A percentile compares a stretch with the other conserved stretches of the same genome.
Evolutionary conservation across 2,329 filamentous ascomycete species (phyloP).

Genomic region (Beauveria pseudobassiana): DNA sequence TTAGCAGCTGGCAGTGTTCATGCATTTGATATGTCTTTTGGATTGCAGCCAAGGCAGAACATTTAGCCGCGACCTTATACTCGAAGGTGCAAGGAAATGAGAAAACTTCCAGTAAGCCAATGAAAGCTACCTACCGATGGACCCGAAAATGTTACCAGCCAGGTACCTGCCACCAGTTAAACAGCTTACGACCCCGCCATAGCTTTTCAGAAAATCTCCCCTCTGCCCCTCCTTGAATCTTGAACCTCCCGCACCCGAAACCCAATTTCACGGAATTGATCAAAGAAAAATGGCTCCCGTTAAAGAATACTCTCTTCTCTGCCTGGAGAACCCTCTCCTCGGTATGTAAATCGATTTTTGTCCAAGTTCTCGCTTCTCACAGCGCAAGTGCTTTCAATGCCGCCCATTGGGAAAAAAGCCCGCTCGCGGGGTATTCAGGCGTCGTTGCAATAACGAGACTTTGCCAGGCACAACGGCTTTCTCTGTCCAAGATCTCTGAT

Average conservation of each 20-base stretch:
- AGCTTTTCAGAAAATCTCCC: constrained; percentile 9
- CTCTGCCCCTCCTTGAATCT: constrained; percentile 14
- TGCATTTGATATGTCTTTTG: too few relatives aligned
- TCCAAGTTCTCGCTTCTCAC: constrained; percentile 3
- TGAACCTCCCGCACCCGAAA: constrained; percentile 6
- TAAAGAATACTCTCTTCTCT: constrained; percentile 83
- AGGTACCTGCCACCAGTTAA: not conserved
- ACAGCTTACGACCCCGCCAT: constrained; percentile 9
- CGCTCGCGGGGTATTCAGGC: not conserved
- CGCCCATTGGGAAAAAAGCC: not conserved
- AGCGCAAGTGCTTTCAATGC: not conserved
- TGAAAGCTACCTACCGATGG: not conserved
- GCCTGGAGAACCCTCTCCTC: constrained; percentile 94
- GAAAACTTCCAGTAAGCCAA: not conserved
- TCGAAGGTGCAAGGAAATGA: not conserved
- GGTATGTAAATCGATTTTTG: constrained; percentile 44
- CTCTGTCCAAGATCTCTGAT: not conserved
- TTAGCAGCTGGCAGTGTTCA: too few relatives aligned
- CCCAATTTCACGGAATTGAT: constrained; percentile 15
- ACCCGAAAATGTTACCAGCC: not conserved
- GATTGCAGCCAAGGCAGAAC: too few relatives aligned
- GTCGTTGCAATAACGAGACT: not conserved
- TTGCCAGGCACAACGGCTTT: not conserved
- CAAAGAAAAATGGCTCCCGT: constrained; percentile 56
- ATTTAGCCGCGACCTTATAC: too few relatives aligned